Evolutionary conservation across 345 rosid genomes (phyloP), one percentile per base, ranked within the genome.

Genomic region (Moricandia arvensis): DNA sequence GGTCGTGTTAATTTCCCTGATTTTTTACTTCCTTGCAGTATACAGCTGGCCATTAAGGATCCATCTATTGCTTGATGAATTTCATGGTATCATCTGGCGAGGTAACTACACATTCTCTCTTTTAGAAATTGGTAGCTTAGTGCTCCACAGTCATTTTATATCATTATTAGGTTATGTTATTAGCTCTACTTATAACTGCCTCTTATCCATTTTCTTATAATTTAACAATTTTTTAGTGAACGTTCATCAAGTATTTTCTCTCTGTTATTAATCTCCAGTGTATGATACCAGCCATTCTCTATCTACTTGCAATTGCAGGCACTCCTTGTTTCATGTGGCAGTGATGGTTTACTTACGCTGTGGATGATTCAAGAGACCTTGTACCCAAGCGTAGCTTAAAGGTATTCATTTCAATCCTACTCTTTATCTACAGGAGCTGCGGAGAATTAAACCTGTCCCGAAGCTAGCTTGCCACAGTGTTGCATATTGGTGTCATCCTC

Each of bases 401-500:
- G 91, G 99, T 92, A 74, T 37, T 66, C 16, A 13, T 64, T 65
- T 43, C 16, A n/a, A 73, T 60, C 68, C 47, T 49, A 66, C 77
- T 49, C 63, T 18, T 78, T 30, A 27, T 72, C 53, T 76, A 66
- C 89, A 95, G 98, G 99, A 95, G 80, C 82, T 95, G 69, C 91
- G 97, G 66, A 86, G 98, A 80, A 95, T 95, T 78, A 95, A 93
- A 85, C 99, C 99, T 68, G 98, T 92, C 69, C 87, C 97, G 59
- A 95, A 81, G 82, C 87, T 90, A 79, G 92, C 99, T 57, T 95
- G 97, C 82, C 97, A 95, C 66, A 95, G 99, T 78, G 89, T 95
- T 78, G 91, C 98, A 80, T 95, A 98, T 77, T 95, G 99, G 99
- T 93, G 99, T 81, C 98, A 90, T 78, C 99, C 99, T 72, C 89